Evolutionary conservation across 2,329 filamentous ascomycete species (phyloP).

Genomic region (Sphaerulina populicola): DNA sequence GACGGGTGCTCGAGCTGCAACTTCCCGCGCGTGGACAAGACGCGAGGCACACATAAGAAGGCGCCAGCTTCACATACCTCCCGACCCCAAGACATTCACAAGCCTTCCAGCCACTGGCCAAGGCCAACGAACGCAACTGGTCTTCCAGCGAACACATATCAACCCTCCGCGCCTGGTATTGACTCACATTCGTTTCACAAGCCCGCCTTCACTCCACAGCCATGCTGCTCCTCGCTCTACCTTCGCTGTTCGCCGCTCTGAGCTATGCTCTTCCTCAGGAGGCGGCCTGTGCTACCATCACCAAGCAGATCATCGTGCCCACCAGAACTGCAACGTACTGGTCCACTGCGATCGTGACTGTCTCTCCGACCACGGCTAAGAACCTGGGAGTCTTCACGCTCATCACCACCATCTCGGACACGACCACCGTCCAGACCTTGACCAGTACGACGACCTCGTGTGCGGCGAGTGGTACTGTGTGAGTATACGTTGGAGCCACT

Average conservation of each 20-base stretch:
- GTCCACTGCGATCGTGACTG: slow-evolving; percentile 23
- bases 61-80: slow-evolving; percentile 9
- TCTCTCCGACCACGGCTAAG: slow-evolving; percentile 20
- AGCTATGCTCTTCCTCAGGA: slow-evolving; percentile 25
- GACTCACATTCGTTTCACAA: slow-evolving; percentile 14
- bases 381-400: slow-evolving; percentile 29
- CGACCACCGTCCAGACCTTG: slow-evolving; percentile 26
- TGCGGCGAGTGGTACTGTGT: slow-evolving; percentile 21
- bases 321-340: slow-evolving; percentile 28
- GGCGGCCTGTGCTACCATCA: slow-evolving; percentile 23
- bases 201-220: slow-evolving; percentile 6
- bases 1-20: slow-evolving; percentile 2
- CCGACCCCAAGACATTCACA: slow-evolving; percentile 6
- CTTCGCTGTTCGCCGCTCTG: slow-evolving; percentile 21
- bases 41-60: slow-evolving; percentile 12
- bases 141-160: slow-evolving; percentile 4
- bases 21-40: slow-evolving; percentile 6
- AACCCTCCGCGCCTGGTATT: neutral
- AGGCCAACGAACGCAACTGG: neutral
- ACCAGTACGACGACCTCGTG: slow-evolving; percentile 24
- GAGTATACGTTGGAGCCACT: slow-evolving; percentile 6
- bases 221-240: slow-evolving; percentile 21
- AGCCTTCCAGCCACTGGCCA: slow-evolving; percentile 4
- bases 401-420: slow-evolving; percentile 21
- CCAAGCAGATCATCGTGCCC: slow-evolving; percentile 25